Evolutionary conservation across 768 basidiomycete genomes (phyloP).

Genomic region (Leccinum longicurvipes): DNA sequence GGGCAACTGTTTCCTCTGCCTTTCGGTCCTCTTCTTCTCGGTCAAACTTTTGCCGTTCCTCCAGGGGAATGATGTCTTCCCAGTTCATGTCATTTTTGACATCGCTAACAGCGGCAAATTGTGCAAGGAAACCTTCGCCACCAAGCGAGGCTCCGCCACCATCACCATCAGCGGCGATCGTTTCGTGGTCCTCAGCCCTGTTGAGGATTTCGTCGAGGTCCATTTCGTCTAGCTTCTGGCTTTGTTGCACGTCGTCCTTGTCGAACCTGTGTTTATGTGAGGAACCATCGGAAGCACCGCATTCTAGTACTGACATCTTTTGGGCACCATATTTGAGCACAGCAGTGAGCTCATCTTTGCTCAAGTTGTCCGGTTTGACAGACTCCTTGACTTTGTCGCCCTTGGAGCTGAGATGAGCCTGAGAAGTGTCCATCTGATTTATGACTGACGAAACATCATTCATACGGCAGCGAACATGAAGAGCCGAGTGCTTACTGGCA

Average conservation of each 20-base stretch:
- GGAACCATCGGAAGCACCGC: neutral
- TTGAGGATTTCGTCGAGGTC: constrained; percentile 98
- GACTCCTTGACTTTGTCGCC: constrained; percentile 60
- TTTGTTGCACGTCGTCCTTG: constrained; percentile 91
- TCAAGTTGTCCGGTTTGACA: constrained; percentile 76
- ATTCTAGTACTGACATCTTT: constrained; percentile 67
- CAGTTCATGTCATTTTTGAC: constrained; percentile 98
- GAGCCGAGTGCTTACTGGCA: constrained; percentile 70
- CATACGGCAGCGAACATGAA: constrained; percentile 16
- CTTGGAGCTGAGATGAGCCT: constrained; percentile 89
- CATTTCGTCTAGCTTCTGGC: constrained; percentile 97
- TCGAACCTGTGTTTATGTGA: constrained; percentile 67
- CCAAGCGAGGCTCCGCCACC: constrained; percentile 94
- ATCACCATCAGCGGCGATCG: constrained; percentile 74
- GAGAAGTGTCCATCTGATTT: constrained; percentile 99
- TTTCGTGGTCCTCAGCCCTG: constrained; percentile 96
- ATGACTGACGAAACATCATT: constrained; percentile 63
- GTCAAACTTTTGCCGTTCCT: constrained; percentile 83
- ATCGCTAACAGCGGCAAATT: constrained; percentile 94
- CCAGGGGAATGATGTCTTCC: constrained; percentile 98
- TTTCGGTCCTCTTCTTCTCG: constrained; percentile 75
- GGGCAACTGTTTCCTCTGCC: constrained; percentile 65
- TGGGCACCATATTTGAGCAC: constrained; percentile 99
- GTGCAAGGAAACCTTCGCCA: constrained; percentile 93
- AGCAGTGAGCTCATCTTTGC: constrained; percentile 94